Conservation (phyloP, 108 stramenopile genomes). For the Epipyxis sp. region DNA sequence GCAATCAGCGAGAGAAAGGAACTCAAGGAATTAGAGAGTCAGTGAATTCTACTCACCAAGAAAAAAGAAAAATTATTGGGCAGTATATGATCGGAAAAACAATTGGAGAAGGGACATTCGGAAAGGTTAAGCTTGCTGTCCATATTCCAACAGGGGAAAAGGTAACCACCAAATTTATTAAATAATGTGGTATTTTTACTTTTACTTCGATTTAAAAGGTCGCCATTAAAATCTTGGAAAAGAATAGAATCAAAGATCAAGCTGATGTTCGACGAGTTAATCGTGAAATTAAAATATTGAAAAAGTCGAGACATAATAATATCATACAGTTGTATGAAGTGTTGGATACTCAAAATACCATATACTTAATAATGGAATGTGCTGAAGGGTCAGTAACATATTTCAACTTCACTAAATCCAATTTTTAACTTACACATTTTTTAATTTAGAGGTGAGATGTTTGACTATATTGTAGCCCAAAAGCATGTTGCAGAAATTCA, state of each 20-base stretch:
- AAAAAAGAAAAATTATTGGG: constrained; percentile 19
- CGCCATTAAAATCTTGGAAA: constrained; percentile 57
- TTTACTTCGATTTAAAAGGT: background rate
- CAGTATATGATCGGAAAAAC: constrained; percentile 30
- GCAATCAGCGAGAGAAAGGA: too few relatives aligned
- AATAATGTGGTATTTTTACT: too few relatives aligned
- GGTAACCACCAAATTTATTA: too few relatives aligned
- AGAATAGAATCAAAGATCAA: constrained; percentile 50
- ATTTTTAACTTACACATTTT: background rate
- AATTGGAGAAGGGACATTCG: constrained; percentile 32
- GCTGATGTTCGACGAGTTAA: constrained; percentile 65
- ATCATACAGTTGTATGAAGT: constrained; percentile 65
- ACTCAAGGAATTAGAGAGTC: too few relatives aligned
- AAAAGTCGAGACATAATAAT: constrained; percentile 54
- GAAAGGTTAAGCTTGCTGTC: constrained; percentile 23
- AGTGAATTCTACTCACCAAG: too few relatives aligned
- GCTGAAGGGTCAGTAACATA: constrained; percentile 44
- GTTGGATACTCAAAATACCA: constrained; percentile 57
- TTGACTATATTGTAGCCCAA: constrained; percentile 63
- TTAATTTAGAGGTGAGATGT: constrained; percentile 55
- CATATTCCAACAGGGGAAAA: constrained; percentile 36
- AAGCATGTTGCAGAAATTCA: constrained; percentile 50
- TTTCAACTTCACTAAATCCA: background rate
- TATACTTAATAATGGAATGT: constrained; percentile 66
- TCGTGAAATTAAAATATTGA: constrained; percentile 67